phyloP scores from a whole-genome alignment of 441 rosid genomes.

The Populus tomentosa region DNA sequence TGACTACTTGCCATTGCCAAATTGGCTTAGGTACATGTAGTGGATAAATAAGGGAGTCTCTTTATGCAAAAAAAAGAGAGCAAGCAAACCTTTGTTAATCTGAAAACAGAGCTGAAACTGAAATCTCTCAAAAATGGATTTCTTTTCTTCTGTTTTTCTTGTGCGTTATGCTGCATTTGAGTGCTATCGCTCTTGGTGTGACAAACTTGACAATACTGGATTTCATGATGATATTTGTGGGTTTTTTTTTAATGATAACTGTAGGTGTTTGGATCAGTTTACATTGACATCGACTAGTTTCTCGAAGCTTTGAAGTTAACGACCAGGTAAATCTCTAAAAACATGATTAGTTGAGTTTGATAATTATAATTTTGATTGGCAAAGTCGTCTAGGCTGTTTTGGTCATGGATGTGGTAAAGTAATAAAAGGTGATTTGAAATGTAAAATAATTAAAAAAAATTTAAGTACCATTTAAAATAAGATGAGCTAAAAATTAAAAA shows the following conservation, averaged over 20 bases:
- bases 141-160: slow-evolving; percentile 35
- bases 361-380: no score
- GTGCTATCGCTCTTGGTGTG: slow-evolving; percentile 34
- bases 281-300: rapidly evolving
- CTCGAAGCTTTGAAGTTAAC: no score
- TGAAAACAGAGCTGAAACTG: background rate
- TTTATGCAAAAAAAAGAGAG: background rate
- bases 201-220: slow-evolving; percentile 35
- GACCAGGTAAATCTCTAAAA: no score
- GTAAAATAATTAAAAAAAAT: no score
- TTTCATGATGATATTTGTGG: slow-evolving; percentile 31
- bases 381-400: rapidly evolving
- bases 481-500: no score
- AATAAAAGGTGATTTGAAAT: no score
- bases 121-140: slow-evolving; percentile 28
- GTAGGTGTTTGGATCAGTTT: no score
- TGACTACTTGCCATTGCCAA: no score
- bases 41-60: background rate
- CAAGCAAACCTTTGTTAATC: background rate
- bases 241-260: no score
- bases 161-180: slow-evolving; percentile 42
- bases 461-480: no score
- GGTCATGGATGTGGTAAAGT: rapidly evolving
- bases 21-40: slow-evolving; percentile 10
- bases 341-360: no score